A percentile compares a stretch with the other conserved stretches of the same genome.
Conservation (phyloP, 352 stramenopile species). For the Hyphochytrium catenoides region DNA sequence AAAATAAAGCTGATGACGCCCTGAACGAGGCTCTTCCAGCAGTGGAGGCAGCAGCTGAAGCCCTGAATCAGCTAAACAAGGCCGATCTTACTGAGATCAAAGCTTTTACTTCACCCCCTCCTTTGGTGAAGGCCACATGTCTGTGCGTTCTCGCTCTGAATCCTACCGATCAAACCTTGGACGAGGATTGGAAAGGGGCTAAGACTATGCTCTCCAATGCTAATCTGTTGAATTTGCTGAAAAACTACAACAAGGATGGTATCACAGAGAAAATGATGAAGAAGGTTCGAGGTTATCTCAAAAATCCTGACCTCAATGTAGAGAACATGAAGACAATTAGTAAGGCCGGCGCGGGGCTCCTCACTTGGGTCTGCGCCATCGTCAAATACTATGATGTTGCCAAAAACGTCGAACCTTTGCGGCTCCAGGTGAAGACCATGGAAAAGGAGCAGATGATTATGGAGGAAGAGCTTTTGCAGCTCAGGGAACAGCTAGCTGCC, state of each 20-base stretch:
- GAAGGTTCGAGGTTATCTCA: conserved; percentile 79
- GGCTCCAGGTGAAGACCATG: conserved; percentile 70
- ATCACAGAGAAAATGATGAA: conserved; percentile 85
- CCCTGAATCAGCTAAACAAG: conserved; percentile 80
- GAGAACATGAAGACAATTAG: conserved; percentile 86
- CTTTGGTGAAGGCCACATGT: conserved; percentile 75
- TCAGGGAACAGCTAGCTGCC: conserved; percentile 52
- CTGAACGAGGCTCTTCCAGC: conserved; percentile 75
- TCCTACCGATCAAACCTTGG: conserved; percentile 67
- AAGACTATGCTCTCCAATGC: conserved; percentile 84
- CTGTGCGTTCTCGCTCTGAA: conserved; percentile 73
- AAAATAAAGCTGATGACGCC: conserved; percentile 71
- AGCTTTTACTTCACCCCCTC: conserved; percentile 74
- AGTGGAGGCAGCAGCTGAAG: conserved; percentile 69
- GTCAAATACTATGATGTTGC: conserved; percentile 87
- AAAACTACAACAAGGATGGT: conserved; percentile 85
- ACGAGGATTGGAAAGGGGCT: conserved; percentile 73
- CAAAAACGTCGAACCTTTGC: conserved; percentile 75
- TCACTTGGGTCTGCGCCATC: conserved; percentile 82
- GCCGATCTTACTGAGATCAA: conserved; percentile 86
- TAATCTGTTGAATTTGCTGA: conserved; percentile 66
- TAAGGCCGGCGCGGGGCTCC: conserved; percentile 57
- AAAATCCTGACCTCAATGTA: conserved; percentile 74
- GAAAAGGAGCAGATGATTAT: conserved; percentile 75
- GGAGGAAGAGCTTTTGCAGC: conserved; percentile 53